Conservation (phyloP, 495 filamentous ascomycete species). For the Saxophila tyrrhenica region DNA sequence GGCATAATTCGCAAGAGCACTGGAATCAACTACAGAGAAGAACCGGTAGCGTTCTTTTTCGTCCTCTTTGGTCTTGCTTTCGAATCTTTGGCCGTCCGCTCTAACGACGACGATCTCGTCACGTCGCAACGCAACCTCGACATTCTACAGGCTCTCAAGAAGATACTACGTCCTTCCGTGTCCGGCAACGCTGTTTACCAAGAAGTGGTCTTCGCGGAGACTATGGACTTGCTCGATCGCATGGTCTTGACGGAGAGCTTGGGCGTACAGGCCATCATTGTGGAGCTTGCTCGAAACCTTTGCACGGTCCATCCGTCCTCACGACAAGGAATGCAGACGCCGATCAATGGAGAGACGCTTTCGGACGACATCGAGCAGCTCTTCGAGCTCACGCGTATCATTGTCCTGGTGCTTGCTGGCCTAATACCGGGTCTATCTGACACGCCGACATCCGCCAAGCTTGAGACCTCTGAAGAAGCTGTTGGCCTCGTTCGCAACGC, state of each 20-base stretch:
- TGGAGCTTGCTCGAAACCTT: slow-evolving; percentile 81
- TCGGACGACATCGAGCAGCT: slow-evolving; percentile 97
- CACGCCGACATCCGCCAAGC: slow-evolving; percentile 41
- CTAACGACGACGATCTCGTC: slow-evolving; percentile 55
- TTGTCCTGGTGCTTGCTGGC: slow-evolving; percentile 81
- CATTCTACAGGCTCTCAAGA: slow-evolving; percentile 83
- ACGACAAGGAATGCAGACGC: slow-evolving; percentile 43
- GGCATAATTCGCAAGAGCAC: slow-evolving; percentile 34
- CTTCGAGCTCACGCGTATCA: slow-evolving; percentile 90
- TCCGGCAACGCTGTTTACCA: slow-evolving; percentile 94
- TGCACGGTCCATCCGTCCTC: slow-evolving; percentile 87
- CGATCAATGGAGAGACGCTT: slow-evolving; percentile 49
- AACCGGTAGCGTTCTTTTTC: slow-evolving; percentile 98
- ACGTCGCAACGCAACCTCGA: slow-evolving; percentile 73
- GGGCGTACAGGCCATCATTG: slow-evolving; percentile 82
- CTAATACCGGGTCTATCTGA: slow-evolving; percentile 80
- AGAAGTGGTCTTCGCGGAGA: slow-evolving; percentile 91
- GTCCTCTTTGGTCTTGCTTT: slow-evolving; percentile 94
- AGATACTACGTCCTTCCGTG: slow-evolving; percentile 89
- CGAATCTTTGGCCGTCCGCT: slow-evolving; percentile 78
- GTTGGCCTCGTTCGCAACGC: slow-evolving; percentile 66
- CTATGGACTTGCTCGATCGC: slow-evolving; percentile 90
- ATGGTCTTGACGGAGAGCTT: slow-evolving; percentile 81
- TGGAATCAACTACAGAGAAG: slow-evolving; percentile 94
- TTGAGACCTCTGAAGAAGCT: slow-evolving; percentile 70